Base-by-base conservation (phyloP, 495 filamentous ascomycete genomes). In the Aspergillus asperescens region DNA sequence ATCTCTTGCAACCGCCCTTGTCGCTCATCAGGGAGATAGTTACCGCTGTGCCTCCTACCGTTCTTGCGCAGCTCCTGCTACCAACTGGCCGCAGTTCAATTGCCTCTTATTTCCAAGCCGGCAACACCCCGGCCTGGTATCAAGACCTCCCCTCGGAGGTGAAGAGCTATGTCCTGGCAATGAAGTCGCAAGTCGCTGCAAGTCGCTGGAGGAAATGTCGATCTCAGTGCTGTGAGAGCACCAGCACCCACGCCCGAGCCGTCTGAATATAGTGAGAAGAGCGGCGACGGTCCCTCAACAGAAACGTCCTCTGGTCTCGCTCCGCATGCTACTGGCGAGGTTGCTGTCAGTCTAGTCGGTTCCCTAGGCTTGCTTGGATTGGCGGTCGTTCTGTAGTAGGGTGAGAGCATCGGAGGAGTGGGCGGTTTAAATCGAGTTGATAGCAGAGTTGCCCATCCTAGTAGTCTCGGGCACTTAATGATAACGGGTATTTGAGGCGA, bases 121-220 rank as follows among this genome's bases (percentile, higher is more conserved):
- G 58, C 1, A 45, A 58, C 34, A 56, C 51, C 19, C 60, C 62
- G 1, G 27, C 27, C 2, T 63, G 62, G 59, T 67, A 67, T 39
- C 5, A 49, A 10, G 29, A 54, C 8, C 52, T 63, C 1, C 62
- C 60, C 4, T 24, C 35, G 13, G 56, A 60, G 19, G 64, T 60
- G 29, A 64, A 61, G 46, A 52, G 34, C 9, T 64, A 63, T 52
- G 23, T 64, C 16, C 19, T 42, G 1, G 54, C 35, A 12, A 54
- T 59, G 32, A 59, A 48, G 29, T 50, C 54, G 0, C 47, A 46
- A 35, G 47, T 51, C 4, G 41, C 3, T 1, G 38, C 28, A 46
- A 35, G 47, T 51, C 4, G 41, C 3, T 1, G 38, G 18, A 5
- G 54, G 54, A 9, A 43, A 15, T 16, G 47, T 56, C 10, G 28